A percentile compares a stretch with the other conserved stretches of the same genome.
Evolutionary conservation across 345 rosid species (phyloP).

Genomic region (Eucalyptus dawsonii): DNA sequence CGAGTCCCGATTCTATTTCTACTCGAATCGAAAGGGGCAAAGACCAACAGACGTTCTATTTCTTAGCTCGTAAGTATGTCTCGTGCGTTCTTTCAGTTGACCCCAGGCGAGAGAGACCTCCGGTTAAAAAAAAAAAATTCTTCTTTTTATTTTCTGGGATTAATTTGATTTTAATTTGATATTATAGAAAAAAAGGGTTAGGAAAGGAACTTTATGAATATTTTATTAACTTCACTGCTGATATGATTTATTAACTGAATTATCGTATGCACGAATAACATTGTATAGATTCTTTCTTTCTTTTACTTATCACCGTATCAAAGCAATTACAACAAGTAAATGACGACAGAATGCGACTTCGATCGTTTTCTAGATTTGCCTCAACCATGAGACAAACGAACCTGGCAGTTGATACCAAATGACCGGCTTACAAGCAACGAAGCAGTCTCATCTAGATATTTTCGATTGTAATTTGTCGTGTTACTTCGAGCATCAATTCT

Average conservation of each 20-base stretch:
- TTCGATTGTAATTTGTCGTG: not conserved
- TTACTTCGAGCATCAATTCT: not conserved
- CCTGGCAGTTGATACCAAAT: not conserved
- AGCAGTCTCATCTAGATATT: not conserved
- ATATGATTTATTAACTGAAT: not conserved
- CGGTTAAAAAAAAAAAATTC: no score
- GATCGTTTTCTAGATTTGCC: not conserved
- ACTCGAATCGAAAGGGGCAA: not conserved
- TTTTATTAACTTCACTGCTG: not conserved
- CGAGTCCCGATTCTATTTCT: not conserved
- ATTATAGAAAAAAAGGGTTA: not conserved
- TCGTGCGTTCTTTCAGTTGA: not conserved
- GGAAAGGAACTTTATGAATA: not conserved
- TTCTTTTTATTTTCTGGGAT: not conserved
- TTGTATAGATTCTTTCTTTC: not conserved
- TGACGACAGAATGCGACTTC: not conserved
- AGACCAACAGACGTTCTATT: not conserved
- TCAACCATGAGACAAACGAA: not conserved
- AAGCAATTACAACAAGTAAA: not conserved
- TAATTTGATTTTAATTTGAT: not conserved
- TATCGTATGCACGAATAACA: not conserved
- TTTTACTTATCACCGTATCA: accelerated
- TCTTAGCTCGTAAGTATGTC: not conserved
- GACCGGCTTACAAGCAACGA: not conserved
- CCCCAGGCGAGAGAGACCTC: not conserved